phyloP scores from a whole-genome alignment of 2,329 filamentous ascomycete species.

The Colletotrichum chlorophyti region DNA sequence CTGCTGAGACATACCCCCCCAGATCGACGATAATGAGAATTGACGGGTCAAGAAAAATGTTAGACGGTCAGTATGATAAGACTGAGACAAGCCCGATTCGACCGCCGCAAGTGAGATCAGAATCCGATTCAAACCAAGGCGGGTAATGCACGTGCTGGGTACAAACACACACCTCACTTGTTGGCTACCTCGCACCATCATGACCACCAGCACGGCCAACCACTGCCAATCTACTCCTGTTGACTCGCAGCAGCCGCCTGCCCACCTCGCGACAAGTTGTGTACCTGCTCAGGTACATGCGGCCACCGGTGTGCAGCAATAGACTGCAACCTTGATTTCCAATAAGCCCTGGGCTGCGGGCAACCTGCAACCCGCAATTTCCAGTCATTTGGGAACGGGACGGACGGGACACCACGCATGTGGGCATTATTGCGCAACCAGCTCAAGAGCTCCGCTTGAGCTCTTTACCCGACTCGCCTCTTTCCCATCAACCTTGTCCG shows the following conservation, averaged over 20 bases:
- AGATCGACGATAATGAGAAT: slow-evolving; percentile 20
- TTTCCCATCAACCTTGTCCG: too few species aligned
- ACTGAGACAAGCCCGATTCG: slow-evolving; percentile 12
- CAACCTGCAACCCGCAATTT: slow-evolving; percentile 20
- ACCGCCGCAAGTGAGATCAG: too few species aligned
- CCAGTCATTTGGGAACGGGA: slow-evolving; percentile 25
- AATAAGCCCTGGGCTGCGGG: too few species aligned
- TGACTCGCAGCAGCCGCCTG: slow-evolving; percentile 15
- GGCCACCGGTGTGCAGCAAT: too few species aligned
- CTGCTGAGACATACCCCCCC: slow-evolving; percentile 24
- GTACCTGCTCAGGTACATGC: too few species aligned
- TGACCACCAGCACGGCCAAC: too few species aligned
- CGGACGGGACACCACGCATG: slow-evolving; percentile 14
- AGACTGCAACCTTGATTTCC: slow-evolving; percentile 2
- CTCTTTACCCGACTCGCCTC: slow-evolving; percentile 9
- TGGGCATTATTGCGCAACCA: slow-evolving; percentile 9
- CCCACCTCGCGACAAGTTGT: slow-evolving; percentile 11
- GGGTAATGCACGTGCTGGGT: background rate
- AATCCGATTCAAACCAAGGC: too few species aligned
- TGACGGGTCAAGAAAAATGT: slow-evolving; percentile 1
- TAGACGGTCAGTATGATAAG: slow-evolving; percentile 9
- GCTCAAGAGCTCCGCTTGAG: slow-evolving; percentile 14
- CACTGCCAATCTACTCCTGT: too few species aligned
- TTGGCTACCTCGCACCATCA: too few species aligned
- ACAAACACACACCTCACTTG: background rate